Percentiles rank a stretch among this genome's conserved stretches.
phyloP scores from a whole-genome alignment of 2,329 filamentous ascomycete genomes.

The Fusarium siculi region DNA sequence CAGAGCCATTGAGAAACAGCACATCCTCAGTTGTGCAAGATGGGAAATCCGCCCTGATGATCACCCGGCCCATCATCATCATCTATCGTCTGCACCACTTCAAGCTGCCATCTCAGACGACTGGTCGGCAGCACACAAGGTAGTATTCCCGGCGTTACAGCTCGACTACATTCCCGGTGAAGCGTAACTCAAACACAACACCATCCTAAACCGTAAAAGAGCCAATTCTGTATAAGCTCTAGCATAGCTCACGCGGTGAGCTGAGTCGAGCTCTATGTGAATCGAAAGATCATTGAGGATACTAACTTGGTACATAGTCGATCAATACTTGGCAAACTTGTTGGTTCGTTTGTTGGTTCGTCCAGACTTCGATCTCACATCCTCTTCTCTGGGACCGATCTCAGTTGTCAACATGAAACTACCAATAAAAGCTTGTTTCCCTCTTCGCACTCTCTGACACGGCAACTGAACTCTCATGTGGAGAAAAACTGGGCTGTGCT shows the following conservation, averaged over 20 bases:
- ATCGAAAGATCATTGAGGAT: background rate
- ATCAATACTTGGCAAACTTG: background rate
- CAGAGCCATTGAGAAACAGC: background rate
- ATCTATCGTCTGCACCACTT: constrained; percentile 5
- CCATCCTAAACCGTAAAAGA: background rate
- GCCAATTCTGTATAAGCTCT: background rate
- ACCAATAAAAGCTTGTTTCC: constrained; percentile 11
- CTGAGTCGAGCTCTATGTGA: background rate
- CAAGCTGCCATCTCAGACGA: background rate
- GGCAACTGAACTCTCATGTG: background rate
- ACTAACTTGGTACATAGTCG: background rate
- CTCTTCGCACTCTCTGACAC: background rate
- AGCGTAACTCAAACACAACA: constrained; percentile 5
- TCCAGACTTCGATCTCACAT: constrained; percentile 3
- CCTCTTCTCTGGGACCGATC: background rate
- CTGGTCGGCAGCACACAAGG: background rate
- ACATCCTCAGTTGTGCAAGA: background rate
- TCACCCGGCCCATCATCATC: constrained; percentile 20
- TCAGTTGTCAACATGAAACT: constrained; percentile 24
- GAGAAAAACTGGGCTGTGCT: background rate
- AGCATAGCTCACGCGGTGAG: background rate
- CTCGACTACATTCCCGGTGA: constrained; percentile 3
- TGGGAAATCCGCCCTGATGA: constrained; percentile 17
- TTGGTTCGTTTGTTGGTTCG: constrained; percentile 1
- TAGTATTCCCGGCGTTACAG: constrained; percentile 20